Evolutionary conservation across 1,284 basidiomycete species (phyloP).

Genomic region (Paramarasmius palmivorus): DNA sequence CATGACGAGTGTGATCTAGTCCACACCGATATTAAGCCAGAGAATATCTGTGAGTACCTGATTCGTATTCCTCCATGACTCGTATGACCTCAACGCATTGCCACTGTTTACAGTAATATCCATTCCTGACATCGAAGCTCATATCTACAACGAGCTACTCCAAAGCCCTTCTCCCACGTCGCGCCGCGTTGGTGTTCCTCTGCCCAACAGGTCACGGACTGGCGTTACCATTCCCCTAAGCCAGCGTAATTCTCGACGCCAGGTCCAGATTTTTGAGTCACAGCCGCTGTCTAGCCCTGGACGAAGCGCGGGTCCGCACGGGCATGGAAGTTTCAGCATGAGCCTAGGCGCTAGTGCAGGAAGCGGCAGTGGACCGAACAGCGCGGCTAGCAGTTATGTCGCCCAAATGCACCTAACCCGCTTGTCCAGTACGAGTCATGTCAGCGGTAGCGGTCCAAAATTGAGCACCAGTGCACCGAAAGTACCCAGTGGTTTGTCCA

Average conservation of each 20-base stretch:
- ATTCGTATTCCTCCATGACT: conserved; percentile 6
- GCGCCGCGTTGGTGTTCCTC: conserved; percentile 69
- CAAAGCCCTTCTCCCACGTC: conserved; percentile 67
- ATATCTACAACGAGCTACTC: conserved; percentile 67
- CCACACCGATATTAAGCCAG: conserved; percentile 89
- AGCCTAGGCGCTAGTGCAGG: conserved; percentile 30
- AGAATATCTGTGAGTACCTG: conserved; percentile 76
- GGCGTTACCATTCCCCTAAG: conserved; percentile 59
- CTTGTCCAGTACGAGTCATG: conserved; percentile 23
- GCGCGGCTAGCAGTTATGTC: conserved; percentile 39
- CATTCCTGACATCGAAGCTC: conserved; percentile 72
- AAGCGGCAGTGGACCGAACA: conserved; percentile 36
- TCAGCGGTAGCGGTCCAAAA: conserved; percentile 29
- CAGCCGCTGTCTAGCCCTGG: conserved; percentile 67
- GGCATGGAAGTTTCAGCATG: conserved; percentile 34
- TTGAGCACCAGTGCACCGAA: conserved; percentile 41
- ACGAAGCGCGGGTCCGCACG: conserved; percentile 45
- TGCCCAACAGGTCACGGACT: conserved; percentile 52
- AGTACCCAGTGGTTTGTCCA: conserved; percentile 36
- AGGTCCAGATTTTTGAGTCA: conserved; percentile 78
- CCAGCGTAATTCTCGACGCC: conserved; percentile 49
- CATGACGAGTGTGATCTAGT: conserved; percentile 89
- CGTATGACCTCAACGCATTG: not conserved
- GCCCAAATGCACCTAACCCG: conserved; percentile 39
- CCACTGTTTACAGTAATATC: conserved; percentile 62